These are phyloP conservation scores for Toxicodendron radicans DNA, from an alignment of 345 rosid species.

Conservation along the genomic window DNA sequence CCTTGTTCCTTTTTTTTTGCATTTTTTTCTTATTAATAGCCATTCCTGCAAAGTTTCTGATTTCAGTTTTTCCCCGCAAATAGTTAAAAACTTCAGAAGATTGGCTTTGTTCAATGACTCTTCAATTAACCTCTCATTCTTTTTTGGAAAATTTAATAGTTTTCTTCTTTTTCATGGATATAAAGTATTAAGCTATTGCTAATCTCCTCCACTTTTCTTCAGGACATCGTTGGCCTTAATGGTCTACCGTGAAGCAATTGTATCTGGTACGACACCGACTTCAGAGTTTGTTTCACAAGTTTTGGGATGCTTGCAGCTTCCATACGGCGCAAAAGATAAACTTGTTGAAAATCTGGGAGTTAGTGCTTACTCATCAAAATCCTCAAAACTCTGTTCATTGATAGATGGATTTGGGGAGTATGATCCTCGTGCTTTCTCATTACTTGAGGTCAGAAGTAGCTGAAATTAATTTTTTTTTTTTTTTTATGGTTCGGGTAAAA, in stretches of 20 bases:
- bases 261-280: slow-evolving; percentile 65
- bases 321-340: slow-evolving; percentile 59
- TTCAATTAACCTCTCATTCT: neutral
- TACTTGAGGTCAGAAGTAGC: slow-evolving; percentile 65
- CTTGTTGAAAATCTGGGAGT: slow-evolving; percentile 69
- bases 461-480: slow-evolving; percentile 16
- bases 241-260: slow-evolving; percentile 69
- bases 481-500: no score
- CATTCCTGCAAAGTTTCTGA: neutral
- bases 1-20: neutral
- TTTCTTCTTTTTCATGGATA: neutral
- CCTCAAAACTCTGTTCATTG: slow-evolving; percentile 56
- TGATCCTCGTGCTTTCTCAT: slow-evolving; percentile 89
- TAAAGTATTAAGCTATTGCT: slow-evolving; percentile 14
- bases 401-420: slow-evolving; percentile 96
- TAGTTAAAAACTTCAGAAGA: neutral
- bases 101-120: neutral
- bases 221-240: slow-evolving; percentile 78
- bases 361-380: slow-evolving; percentile 45
- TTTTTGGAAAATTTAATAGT: neutral
- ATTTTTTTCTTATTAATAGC: neutral
- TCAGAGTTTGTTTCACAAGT: slow-evolving; percentile 77
- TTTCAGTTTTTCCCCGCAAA: neutral
- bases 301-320: slow-evolving; percentile 85
- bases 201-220: slow-evolving; percentile 22